These are phyloP conservation scores for Fusarium anthophilum DNA, from an alignment of 2,329 filamentous ascomycete genomes.

Conservation along the genomic window DNA sequence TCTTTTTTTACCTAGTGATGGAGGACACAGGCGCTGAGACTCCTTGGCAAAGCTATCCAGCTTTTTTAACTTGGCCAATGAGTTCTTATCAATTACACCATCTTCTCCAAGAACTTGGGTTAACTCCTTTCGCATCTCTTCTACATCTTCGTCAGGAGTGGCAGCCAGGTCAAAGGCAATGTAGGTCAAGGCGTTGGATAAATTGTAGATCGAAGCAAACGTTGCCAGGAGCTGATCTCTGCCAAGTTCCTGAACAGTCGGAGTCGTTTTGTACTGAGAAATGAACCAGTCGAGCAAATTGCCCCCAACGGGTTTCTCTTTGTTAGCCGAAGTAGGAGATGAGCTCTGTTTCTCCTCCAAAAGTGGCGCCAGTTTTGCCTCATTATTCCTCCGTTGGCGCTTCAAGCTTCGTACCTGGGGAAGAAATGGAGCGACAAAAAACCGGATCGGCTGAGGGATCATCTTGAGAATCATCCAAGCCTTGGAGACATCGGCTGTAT, in stretches of 20 bases:
- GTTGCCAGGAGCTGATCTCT: background rate
- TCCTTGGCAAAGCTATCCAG: background rate
- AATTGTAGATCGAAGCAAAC: background rate
- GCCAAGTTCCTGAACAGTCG: background rate
- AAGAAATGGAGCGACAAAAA: background rate
- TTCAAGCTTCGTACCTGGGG: background rate
- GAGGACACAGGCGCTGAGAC: background rate
- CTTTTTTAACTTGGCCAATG: background rate
- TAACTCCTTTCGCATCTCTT: background rate
- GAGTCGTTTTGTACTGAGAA: background rate
- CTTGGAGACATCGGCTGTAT: background rate
- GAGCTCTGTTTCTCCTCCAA: background rate
- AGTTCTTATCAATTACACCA: background rate
- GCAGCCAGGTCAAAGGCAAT: background rate
- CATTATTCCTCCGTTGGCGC: background rate
- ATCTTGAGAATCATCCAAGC: background rate
- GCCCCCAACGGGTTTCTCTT: background rate
- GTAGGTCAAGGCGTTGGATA: background rate
- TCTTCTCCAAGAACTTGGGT: background rate
- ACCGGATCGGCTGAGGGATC: background rate
- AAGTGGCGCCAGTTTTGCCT: background rate
- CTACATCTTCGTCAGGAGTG: background rate
- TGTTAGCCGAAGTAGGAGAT: background rate
- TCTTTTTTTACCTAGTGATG: background rate
- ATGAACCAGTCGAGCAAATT: background rate